phyloP scores from a whole-genome alignment of 306 rosid species.

The Psophocarpus tetragonolobus region DNA sequence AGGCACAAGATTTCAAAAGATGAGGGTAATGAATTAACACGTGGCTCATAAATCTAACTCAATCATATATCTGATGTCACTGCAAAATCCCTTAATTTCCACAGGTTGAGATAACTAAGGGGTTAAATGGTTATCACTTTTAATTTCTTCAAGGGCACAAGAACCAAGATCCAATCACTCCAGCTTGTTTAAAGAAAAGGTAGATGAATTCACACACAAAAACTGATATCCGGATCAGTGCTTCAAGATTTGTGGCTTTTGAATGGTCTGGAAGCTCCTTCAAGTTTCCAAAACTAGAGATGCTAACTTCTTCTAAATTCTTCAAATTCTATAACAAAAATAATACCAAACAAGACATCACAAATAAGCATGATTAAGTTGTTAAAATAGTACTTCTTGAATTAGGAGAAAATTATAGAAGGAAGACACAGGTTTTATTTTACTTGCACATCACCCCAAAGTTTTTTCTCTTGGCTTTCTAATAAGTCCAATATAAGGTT shows the following conservation, averaged over 20 bases:
- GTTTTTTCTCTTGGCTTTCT: neutral
- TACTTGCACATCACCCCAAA: constrained; percentile 29
- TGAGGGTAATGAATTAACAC: too few relatives aligned
- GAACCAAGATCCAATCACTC: neutral
- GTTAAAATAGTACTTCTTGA: neutral
- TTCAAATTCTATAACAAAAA: neutral
- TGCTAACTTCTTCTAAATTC: neutral
- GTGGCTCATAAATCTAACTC: too few relatives aligned
- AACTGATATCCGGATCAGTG: neutral
- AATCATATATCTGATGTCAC: too few relatives aligned
- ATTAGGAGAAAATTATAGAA: neutral
- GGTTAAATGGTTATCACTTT: neutral
- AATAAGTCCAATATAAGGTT: neutral
- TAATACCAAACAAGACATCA: neutral
- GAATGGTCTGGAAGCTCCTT: neutral
- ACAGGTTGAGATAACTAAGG: neutral
- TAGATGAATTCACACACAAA: neutral
- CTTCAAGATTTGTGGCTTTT: constrained; percentile 19
- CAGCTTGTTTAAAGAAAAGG: neutral
- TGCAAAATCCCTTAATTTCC: too few relatives aligned
- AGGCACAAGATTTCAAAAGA: too few relatives aligned
- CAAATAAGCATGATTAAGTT: neutral
- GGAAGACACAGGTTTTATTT: neutral
- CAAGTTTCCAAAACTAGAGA: neutral
- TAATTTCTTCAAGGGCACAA: neutral